Conservation (phyloP, 495 filamentous ascomycete species). For the Geoglossum glabrum region DNA sequence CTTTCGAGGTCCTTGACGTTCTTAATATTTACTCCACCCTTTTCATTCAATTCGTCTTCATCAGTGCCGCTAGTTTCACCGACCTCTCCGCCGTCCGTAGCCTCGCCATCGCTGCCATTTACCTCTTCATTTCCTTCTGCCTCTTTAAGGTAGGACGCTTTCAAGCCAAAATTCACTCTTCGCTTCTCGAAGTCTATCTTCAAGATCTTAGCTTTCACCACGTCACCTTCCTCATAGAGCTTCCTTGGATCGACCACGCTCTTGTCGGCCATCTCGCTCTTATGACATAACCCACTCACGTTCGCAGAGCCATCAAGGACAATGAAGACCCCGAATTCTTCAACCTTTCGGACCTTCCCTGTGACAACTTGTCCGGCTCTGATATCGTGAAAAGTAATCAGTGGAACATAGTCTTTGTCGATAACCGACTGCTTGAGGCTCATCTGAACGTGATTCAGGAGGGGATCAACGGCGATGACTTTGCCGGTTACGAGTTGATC, state of each 20-base stretch:
- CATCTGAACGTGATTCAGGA: conserved; percentile 56
- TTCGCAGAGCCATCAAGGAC: conserved; percentile 66
- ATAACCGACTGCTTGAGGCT: conserved; percentile 69
- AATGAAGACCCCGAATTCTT: conserved; percentile 88
- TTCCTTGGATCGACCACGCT: conserved; percentile 57
- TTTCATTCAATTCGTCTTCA: conserved; percentile 21
- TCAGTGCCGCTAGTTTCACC: conserved; percentile 14
- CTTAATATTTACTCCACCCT: conserved; percentile 21
- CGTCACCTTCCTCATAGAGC: conserved; percentile 71
- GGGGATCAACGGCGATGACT: conserved; percentile 43
- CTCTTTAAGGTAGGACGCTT: conserved; percentile 72
- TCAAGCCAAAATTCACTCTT: conserved; percentile 72
- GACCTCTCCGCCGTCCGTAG: conserved; percentile 7
- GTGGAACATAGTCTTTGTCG: conserved; percentile 56
- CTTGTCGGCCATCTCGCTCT: conserved; percentile 71
- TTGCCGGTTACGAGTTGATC: conserved; percentile 82
- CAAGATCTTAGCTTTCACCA: conserved; percentile 74
- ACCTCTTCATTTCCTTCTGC: conserved; percentile 32
- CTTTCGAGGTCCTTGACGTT: conserved; percentile 19
- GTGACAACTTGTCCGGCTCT: conserved; percentile 61
- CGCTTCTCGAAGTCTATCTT: conserved; percentile 51
- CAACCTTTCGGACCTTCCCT: conserved; percentile 77
- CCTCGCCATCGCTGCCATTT: conserved; percentile 27
- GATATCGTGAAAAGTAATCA: conserved; percentile 47
- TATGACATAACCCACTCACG: conserved; percentile 81